Evolutionary conservation across 148 eudicot species (phyloP).

Genomic region (Pharnaceum exiguum): DNA sequence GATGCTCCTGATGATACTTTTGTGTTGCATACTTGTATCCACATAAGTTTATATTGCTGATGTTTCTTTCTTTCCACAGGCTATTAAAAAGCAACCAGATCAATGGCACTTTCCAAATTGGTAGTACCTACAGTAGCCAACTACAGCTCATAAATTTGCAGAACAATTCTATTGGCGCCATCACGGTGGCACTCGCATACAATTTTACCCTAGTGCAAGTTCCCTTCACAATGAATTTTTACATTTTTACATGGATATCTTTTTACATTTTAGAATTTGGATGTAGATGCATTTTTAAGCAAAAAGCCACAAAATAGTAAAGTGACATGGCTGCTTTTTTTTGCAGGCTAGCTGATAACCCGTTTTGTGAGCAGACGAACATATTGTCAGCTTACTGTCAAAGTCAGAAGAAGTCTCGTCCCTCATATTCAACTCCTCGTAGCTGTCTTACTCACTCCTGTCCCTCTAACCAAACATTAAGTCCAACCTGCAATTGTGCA

Average conservation of each 20-base stretch:
- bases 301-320: neutral
- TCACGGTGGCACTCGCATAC: slow-evolving; percentile 13
- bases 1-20: too few species aligned
- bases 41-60: slow-evolving; percentile 3
- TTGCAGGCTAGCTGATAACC: slow-evolving; percentile 59
- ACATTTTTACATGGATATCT: neutral
- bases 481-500: slow-evolving; percentile 78
- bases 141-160: slow-evolving; percentile 45
- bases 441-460: slow-evolving; percentile 41
- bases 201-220: slow-evolving; percentile 36
- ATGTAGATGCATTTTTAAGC: too few species aligned
- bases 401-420: slow-evolving; percentile 8
- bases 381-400: slow-evolving; percentile 30
- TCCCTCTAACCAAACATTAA: slow-evolving; percentile 34
- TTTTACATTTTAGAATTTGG: neutral
- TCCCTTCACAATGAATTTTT: neutral
- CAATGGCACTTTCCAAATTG: slow-evolving; percentile 34
- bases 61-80: slow-evolving; percentile 17
- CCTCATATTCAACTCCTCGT: slow-evolving; percentile 41
- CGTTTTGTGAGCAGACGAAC: slow-evolving; percentile 30
- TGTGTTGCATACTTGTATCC: neutral
- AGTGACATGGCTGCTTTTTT: neutral
- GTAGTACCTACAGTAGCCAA: slow-evolving; percentile 29
- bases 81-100: slow-evolving; percentile 34
- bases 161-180: slow-evolving; percentile 28